Percentiles rank a stretch among this genome's conserved stretches.
phyloP scores from a whole-genome alignment of 2,329 filamentous ascomycete species.

The Alternaria ethzedia region DNA sequence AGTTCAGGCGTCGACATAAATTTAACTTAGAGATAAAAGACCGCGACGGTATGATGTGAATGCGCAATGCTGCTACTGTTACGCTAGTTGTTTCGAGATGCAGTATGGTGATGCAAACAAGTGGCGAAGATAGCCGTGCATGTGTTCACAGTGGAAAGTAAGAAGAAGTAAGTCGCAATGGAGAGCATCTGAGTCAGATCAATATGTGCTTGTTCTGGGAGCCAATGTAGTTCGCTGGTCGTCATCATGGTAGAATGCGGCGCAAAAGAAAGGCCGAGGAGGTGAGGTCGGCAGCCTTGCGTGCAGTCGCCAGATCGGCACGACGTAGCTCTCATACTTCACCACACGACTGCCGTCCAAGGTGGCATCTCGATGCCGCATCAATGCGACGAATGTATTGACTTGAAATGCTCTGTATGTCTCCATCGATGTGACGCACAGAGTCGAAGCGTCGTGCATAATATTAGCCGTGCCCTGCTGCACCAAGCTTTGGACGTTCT shows the following conservation, averaged over 20 bases:
- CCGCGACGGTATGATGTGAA: neutral
- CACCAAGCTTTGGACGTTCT: constrained; percentile 7
- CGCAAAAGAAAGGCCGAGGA: constrained; percentile 4
- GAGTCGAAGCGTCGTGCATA: neutral
- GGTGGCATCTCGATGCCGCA: neutral
- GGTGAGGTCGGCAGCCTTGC: constrained; percentile 6
- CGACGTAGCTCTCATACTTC: constrained; percentile 8
- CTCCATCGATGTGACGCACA: neutral
- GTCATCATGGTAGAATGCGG: neutral
- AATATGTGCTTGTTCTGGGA: neutral
- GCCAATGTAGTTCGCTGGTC: neutral
- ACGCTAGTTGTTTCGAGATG: neutral
- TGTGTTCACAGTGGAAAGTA: neutral
- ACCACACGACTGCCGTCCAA: constrained; percentile 1
- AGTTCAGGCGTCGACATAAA: neutral
- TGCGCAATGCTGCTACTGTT: neutral
- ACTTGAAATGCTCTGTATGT: neutral
- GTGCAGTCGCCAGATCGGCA: constrained; percentile 9
- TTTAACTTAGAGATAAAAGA: neutral
- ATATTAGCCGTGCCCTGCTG: neutral
- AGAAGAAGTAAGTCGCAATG: neutral
- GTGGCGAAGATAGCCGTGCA: neutral
- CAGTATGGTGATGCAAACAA: neutral
- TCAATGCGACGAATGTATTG: neutral
- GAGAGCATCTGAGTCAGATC: neutral